A percentile compares a stretch with the other conserved stretches of the same genome.
Evolutionary conservation across 116 monocot species (phyloP).

Genomic region (Cymodocea nodosa): DNA sequence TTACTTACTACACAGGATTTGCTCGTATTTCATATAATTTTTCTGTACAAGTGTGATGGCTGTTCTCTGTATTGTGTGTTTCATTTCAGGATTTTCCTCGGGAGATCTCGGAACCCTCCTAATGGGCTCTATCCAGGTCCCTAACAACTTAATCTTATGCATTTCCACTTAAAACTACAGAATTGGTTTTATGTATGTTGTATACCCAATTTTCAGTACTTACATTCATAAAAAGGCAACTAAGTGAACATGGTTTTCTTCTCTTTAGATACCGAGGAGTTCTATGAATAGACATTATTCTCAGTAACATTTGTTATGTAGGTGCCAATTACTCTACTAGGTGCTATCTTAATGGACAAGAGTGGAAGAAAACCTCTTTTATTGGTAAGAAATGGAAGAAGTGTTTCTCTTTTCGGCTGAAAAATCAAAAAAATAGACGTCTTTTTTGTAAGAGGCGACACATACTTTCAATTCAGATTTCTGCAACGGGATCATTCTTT

Average conservation of each 20-base stretch:
- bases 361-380: constrained; percentile 55
- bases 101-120: constrained; percentile 48
- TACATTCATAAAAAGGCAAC: too few species aligned
- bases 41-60: too few species aligned
- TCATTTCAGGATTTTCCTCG: constrained; percentile 14
- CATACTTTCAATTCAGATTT: constrained; percentile 24
- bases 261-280: too few species aligned
- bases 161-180: too few species aligned
- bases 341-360: constrained; percentile 65
- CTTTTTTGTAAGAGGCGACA: too few species aligned
- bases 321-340: constrained; percentile 46
- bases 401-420: not conserved
- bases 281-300: too few species aligned
- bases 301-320: not conserved
- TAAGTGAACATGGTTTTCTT: too few species aligned
- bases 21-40: too few species aligned
- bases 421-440: too few species aligned
- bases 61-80: too few species aligned
- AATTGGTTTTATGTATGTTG: too few species aligned
- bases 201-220: too few species aligned
- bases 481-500: constrained; percentile 47
- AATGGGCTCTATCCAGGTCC: constrained; percentile 12
- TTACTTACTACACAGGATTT: not conserved
- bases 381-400: constrained; percentile 58
- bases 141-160: not conserved